phyloP scores from a whole-genome alignment of 2,329 filamentous ascomycete genomes.

The Alternaria dauci region DNA sequence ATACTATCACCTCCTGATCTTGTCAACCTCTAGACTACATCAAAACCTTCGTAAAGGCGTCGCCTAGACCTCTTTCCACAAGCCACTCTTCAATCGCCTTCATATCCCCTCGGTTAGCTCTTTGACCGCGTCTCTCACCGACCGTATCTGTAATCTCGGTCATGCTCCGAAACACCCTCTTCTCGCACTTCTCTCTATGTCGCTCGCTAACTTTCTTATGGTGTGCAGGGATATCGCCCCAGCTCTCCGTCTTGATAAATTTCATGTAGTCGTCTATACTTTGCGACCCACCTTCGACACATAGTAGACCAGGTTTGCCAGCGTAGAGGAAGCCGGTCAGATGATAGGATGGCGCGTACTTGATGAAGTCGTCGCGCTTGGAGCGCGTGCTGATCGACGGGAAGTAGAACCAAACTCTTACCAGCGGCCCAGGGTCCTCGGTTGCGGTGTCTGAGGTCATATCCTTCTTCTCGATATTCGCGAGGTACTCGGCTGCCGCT shows the following conservation, averaged over 20 bases:
- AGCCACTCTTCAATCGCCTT: slow-evolving; percentile 62
- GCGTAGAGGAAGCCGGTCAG: slow-evolving; percentile 68
- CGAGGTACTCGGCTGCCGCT: slow-evolving; percentile 18
- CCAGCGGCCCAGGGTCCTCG: slow-evolving; percentile 36
- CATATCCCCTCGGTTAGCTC: slow-evolving; percentile 64
- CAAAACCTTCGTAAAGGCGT: slow-evolving; percentile 56
- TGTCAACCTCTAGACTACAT: slow-evolving; percentile 12
- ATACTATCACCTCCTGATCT: background rate
- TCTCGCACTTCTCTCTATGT: slow-evolving; percentile 54
- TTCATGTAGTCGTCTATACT: slow-evolving; percentile 67
- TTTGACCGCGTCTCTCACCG: slow-evolving; percentile 59
- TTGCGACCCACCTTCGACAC: slow-evolving; percentile 59
- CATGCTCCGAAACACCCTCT: slow-evolving; percentile 64
- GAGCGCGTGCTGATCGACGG: slow-evolving; percentile 67
- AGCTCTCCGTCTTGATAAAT: slow-evolving; percentile 70
- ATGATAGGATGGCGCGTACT: slow-evolving; percentile 60
- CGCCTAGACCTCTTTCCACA: slow-evolving; percentile 55
- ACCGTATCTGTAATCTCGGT: slow-evolving; percentile 63
- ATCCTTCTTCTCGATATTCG: background rate
- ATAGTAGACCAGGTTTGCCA: slow-evolving; percentile 66
- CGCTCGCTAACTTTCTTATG: slow-evolving; percentile 70
- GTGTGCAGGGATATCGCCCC: slow-evolving; percentile 68
- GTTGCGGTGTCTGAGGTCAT: background rate
- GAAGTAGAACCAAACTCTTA: slow-evolving; percentile 70
- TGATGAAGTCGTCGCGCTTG: slow-evolving; percentile 66